Percentiles rank a stretch among this genome's conserved stretches.
phyloP scores from a whole-genome alignment of 179 eudicot species.

The Beta macrorhiza region DNA sequence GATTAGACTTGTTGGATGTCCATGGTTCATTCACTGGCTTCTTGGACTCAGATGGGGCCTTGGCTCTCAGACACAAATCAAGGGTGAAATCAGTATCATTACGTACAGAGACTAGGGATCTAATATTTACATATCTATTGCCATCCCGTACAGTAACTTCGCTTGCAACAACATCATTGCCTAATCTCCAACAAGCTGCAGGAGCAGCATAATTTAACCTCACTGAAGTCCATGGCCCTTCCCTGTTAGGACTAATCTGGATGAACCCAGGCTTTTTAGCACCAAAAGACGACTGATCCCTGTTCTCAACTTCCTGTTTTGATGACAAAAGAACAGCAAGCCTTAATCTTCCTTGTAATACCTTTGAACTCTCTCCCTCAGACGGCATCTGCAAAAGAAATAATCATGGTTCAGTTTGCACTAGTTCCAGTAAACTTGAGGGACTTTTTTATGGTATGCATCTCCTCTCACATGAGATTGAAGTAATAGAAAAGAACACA shows the following conservation, averaged over 20 bases:
- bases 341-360: slow-evolving; percentile 56
- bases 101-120: slow-evolving; percentile 85
- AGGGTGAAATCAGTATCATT: slow-evolving; percentile 72
- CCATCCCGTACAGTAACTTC: slow-evolving; percentile 82
- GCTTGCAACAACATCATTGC: slow-evolving; percentile 88
- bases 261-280: slow-evolving; percentile 60
- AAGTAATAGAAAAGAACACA: too few relatives aligned
- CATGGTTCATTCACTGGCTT: slow-evolving; percentile 32
- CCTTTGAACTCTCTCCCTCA: slow-evolving; percentile 29
- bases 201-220: slow-evolving; percentile 91
- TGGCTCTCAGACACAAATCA: slow-evolving; percentile 67
- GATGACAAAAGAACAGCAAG: slow-evolving; percentile 63
- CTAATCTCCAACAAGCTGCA: slow-evolving; percentile 92
- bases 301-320: slow-evolving; percentile 43
- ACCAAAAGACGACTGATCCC: slow-evolving; percentile 35
- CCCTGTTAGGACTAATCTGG: slow-evolving; percentile 79
- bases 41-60: slow-evolving; percentile 37
- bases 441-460: too few relatives aligned
- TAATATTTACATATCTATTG: slow-evolving; percentile 79
- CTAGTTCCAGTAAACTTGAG: neutral
- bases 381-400: slow-evolving; percentile 37
- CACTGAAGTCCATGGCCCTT: slow-evolving; percentile 94
- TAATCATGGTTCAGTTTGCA: slow-evolving; percentile 10
- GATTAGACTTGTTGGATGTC: slow-evolving; percentile 32
- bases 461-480: too few relatives aligned